Percentiles rank a stretch among this genome's conserved stretches.
Conservation (phyloP, 2,329 filamentous ascomycete genomes). For the Amylocarpus encephaloides region DNA sequence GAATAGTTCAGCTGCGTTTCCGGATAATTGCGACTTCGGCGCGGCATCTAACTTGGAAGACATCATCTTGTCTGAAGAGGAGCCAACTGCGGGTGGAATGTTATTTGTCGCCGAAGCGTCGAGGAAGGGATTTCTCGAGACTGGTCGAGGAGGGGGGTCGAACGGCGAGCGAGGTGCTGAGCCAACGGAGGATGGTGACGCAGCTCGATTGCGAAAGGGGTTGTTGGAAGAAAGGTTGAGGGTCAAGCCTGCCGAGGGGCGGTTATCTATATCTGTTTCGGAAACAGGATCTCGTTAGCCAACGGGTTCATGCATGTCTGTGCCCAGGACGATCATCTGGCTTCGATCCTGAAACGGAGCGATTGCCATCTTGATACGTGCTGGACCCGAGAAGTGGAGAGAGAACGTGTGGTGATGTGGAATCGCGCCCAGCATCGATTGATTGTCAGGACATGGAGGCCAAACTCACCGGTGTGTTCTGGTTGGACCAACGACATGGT, state of each 20-base stretch:
- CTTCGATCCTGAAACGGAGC: slow-evolving; percentile 25
- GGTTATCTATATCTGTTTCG: slow-evolving; percentile 22
- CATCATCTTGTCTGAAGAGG: slow-evolving; percentile 41
- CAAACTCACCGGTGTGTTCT: slow-evolving; percentile 8
- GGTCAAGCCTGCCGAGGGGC: slow-evolving; percentile 46
- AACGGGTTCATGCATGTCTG: slow-evolving; percentile 25
- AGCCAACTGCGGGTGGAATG: slow-evolving; percentile 19
- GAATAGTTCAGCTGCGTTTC: slow-evolving; percentile 65
- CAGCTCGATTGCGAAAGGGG: slow-evolving; percentile 68
- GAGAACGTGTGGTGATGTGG: slow-evolving; percentile 13
- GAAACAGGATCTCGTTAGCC: slow-evolving; percentile 26
- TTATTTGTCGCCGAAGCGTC: slow-evolving; percentile 39
- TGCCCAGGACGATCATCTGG: slow-evolving; percentile 15
- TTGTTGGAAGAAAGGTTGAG: slow-evolving; percentile 70
- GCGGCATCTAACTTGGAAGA: slow-evolving; percentile 36
- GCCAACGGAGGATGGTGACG: slow-evolving; percentile 47
- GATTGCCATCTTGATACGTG: slow-evolving; percentile 29
- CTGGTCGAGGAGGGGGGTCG: slow-evolving; percentile 50
- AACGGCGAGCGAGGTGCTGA: slow-evolving; percentile 47
- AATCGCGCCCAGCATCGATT: slow-evolving; percentile 15
- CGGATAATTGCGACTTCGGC: slow-evolving; percentile 37
- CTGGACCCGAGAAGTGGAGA: slow-evolving; percentile 26
- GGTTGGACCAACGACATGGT: slow-evolving; percentile 11
- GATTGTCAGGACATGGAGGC: slow-evolving; percentile 5
- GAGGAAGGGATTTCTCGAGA: slow-evolving; percentile 72